Conservation (phyloP, 1,139 yeast genomes). For the Taphrina communis region DNA sequence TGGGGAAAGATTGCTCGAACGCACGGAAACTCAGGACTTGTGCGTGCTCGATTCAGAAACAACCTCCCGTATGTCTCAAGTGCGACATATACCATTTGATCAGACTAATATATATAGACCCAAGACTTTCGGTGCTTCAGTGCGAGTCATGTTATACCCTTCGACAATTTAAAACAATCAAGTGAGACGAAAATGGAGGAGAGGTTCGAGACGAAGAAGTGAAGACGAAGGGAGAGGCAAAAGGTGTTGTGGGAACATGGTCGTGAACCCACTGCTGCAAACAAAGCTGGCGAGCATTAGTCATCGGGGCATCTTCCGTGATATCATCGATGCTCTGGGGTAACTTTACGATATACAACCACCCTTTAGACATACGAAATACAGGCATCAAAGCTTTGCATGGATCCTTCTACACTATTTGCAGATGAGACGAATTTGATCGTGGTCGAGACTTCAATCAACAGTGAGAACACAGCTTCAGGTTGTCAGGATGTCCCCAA, state of each 20-base stretch:
- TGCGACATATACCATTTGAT: not conserved
- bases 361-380: constrained; percentile 10
- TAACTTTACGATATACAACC: constrained; percentile 15
- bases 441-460: too few species aligned
- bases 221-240: not conserved
- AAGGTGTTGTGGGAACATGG: not conserved
- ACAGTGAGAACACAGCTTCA: too few species aligned
- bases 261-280: not conserved
- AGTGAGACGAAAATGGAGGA: constrained; percentile 13
- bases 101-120: constrained; percentile 54
- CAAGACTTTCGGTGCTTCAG: constrained; percentile 99
- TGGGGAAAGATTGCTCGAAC: constrained; percentile 98
- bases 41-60: constrained; percentile 98
- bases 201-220: constrained; percentile 15
- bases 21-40: constrained; percentile 98
- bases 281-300: constrained; percentile 26
- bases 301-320: constrained; percentile 11
- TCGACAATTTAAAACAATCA: constrained; percentile 81
- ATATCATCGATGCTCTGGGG: constrained; percentile 7
- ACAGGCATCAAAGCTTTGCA: constrained; percentile 8
- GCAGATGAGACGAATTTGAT: too few species aligned
- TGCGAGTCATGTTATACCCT: constrained; percentile 96
- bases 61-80: constrained; percentile 72
- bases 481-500: too few species aligned
- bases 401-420: not conserved